Evolutionary conservation across 345 rosid species (phyloP).

Genomic region (Moricandia moricandioides): DNA sequence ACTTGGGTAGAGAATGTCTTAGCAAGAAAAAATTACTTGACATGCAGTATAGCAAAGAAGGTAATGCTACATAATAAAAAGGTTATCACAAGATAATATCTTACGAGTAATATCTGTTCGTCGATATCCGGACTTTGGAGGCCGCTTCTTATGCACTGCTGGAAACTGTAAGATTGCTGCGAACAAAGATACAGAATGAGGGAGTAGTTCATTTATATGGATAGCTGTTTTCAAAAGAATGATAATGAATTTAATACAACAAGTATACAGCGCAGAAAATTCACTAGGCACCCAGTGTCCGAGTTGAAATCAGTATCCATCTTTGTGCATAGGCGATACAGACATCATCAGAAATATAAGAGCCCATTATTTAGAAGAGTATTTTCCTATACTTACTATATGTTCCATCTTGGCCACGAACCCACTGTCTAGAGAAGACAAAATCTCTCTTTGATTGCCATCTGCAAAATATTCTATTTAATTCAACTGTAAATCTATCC

Average conservation of each 20-base stretch:
- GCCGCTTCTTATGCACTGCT: slow-evolving; percentile 66
- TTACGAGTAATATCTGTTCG: slow-evolving; percentile 82
- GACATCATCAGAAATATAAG: slow-evolving; percentile 16
- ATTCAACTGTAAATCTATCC: not conserved
- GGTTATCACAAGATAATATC: slow-evolving; percentile 21
- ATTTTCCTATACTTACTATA: slow-evolving; percentile 64
- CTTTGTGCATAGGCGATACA: slow-evolving; percentile 5
- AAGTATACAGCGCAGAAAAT: not conserved
- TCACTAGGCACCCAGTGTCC: slow-evolving; percentile 4
- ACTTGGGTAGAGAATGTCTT: slow-evolving; percentile 7
- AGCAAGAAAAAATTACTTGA: not conserved
- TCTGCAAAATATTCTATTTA: slow-evolving; percentile 46
- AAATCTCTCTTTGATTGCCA: slow-evolving; percentile 94
- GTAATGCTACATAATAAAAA: slow-evolving; percentile 1
- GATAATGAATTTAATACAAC: not conserved
- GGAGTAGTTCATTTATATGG: not conserved
- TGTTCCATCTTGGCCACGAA: slow-evolving; percentile 93
- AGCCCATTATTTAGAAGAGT: not conserved
- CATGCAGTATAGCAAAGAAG: slow-evolving; percentile 1
- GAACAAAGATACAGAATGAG: slow-evolving; percentile 29
- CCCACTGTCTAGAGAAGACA: slow-evolving; percentile 96
- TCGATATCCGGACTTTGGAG: slow-evolving; percentile 75
- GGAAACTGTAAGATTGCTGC: slow-evolving; percentile 95
- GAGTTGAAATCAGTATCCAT: not conserved
- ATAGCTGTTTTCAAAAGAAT: not conserved